Evolutionary conservation across 2,329 filamentous ascomycete genomes (phyloP), one percentile per base, ranked within the genome.

Genomic region (Colletotrichum noveboracense): DNA sequence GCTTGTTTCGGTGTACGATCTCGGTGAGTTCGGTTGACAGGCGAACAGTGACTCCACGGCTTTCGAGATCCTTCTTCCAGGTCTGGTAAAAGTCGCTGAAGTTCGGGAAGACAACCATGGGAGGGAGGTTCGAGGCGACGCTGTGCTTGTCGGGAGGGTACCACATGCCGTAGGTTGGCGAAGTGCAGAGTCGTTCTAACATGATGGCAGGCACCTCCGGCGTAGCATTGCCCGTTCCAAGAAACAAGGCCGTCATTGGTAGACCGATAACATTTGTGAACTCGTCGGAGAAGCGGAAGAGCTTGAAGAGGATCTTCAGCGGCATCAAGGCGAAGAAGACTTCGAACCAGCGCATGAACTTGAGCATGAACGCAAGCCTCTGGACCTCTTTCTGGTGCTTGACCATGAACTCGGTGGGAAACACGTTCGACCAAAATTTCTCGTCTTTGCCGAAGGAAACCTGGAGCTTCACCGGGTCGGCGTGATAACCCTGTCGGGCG

Each of bases 151-250:
- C 86, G 0, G 85, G 80, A 62, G 90, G 88, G 76, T 90, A 91
- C 89, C 89, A 91, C 66, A 91, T 84, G 82, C 73, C 87, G 85
- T 85, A 90, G 87, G 74, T 88, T 86, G 5, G 88, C 87, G 74
- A 89, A 85, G 77, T 89, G 73, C 89, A 90, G 0, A 91, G 80
- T 6, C 89, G 83, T 79, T 91, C 89, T 5, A 94, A 84, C 52
- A 95, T 90, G 34, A 93, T 92, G 67, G 88, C 89, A 0, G 93
- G 90, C 0, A 94, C 92, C 78, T 94, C 91, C 0, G 92, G 91
- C 0, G 93, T 93, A 77, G 93, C 91, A 76, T 94, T 94, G 3
- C 93, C 92, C 0, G 93, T 94, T 1, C 93, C 93, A 0, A 95
- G 85, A 80, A 95, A 94, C 7, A 85, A 79, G 2, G 84, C 83